phyloP scores from a whole-genome alignment of 495 filamentous ascomycete species.

The Neurospora sp. region DNA sequence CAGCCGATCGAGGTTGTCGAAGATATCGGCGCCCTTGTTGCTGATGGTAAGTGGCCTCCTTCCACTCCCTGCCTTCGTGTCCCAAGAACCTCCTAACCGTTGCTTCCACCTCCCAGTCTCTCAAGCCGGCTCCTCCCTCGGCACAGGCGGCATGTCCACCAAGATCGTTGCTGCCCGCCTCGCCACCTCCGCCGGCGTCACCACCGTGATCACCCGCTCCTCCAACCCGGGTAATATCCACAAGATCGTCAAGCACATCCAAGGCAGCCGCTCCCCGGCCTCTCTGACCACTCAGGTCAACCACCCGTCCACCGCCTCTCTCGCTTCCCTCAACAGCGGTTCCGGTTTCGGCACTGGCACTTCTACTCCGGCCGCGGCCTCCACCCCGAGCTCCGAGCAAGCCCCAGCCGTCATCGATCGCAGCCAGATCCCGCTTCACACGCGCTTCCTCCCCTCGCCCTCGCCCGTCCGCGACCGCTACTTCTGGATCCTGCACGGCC shows the following conservation, averaged over 20 bases:
- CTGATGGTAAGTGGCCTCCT: constrained; percentile 47
- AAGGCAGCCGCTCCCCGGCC: constrained; percentile 39
- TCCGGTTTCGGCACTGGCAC: not conserved
- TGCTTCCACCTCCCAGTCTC: constrained; percentile 47
- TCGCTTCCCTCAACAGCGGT: not conserved
- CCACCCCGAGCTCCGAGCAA: constrained; percentile 16
- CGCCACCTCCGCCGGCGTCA: constrained; percentile 90
- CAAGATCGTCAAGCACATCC: constrained; percentile 74
- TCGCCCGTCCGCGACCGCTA: constrained; percentile 83
- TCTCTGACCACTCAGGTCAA: constrained; percentile 16
- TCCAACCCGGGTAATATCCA: constrained; percentile 88
- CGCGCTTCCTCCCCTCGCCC: constrained; percentile 80
- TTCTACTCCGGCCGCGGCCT: constrained; percentile 3
- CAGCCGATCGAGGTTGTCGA: constrained; percentile 86
- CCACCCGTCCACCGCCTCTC: constrained; percentile 3
- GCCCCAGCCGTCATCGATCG: constrained; percentile 21
- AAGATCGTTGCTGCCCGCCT: constrained; percentile 94
- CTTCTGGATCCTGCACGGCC: constrained; percentile 93
- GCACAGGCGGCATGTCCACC: constrained; percentile 96
- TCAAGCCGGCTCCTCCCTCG: constrained; percentile 74
- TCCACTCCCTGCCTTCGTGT: no score
- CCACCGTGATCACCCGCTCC: constrained; percentile 85
- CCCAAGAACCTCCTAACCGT: not conserved
- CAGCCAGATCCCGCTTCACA: constrained; percentile 59
- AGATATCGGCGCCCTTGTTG: constrained; percentile 74